Evolutionary conservation across 176 grass and related monocot species (phyloP).

Genomic region (Eleusine coracana): DNA sequence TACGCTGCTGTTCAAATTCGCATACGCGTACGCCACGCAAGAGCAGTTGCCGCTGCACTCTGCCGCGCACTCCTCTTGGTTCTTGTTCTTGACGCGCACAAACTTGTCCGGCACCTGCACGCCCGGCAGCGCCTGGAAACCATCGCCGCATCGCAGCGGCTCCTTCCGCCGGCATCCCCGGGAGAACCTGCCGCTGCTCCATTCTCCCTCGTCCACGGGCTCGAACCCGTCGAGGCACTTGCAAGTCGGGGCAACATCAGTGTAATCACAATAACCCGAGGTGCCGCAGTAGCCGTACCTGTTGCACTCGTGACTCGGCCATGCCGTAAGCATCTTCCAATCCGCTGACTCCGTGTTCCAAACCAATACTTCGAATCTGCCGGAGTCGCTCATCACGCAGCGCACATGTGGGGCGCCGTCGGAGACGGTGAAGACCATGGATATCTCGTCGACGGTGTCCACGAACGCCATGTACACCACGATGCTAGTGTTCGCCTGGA

Average conservation of each 20-base stretch:
- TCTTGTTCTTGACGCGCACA: constrained; percentile 19
- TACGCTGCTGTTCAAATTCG: constrained; percentile 12
- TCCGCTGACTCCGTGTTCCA: neutral
- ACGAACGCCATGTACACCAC: neutral
- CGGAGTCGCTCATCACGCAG: constrained; percentile 24
- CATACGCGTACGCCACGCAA: constrained; percentile 48
- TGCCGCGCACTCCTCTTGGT: constrained; percentile 15
- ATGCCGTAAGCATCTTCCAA: neutral
- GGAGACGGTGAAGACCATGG: neutral
- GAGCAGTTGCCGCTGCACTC: constrained; percentile 54
- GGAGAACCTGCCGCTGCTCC: neutral
- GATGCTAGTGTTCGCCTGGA: neutral
- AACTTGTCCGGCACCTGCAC: constrained; percentile 44
- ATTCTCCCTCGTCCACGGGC: neutral
- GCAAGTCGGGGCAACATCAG: constrained; percentile 14
- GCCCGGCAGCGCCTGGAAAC: constrained; percentile 24
- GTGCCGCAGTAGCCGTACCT: constrained; percentile 35
- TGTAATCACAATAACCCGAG: constrained; percentile 38
- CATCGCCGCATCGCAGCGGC: constrained; percentile 25
- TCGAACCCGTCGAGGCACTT: constrained; percentile 46
- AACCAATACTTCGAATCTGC: neutral
- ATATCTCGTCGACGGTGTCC: neutral
- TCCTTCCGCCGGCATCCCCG: constrained; percentile 43
- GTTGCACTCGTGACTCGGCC: neutral
- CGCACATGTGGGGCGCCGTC: neutral